Percentiles rank a stretch among this genome's conserved stretches.
These are phyloP conservation scores for Effrenium voratum DNA, from an alignment of 73 alveolate species.

Conservation along the genomic window DNA sequence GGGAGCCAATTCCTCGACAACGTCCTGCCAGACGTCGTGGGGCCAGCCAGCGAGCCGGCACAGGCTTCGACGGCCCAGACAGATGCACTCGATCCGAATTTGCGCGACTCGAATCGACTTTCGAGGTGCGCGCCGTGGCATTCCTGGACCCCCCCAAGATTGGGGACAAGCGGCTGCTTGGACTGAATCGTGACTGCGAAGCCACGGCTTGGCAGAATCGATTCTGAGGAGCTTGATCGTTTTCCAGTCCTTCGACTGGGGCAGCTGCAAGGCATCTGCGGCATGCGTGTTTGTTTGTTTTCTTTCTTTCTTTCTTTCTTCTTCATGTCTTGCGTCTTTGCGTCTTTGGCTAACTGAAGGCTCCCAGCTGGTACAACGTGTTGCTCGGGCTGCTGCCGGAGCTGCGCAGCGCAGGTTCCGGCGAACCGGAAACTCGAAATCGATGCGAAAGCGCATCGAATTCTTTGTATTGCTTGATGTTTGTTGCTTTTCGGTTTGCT, in stretches of 20 bases:
- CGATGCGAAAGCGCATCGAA: background rate
- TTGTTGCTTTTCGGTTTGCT: background rate
- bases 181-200: no score
- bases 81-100: background rate
- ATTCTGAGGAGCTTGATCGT: slow-evolving; percentile 34
- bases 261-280: slow-evolving; percentile 40
- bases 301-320: background rate
- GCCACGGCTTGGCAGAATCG: background rate
- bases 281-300: background rate
- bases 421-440: background rate
- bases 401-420: slow-evolving; percentile 56
- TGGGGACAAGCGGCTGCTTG: slow-evolving; percentile 42
- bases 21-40: slow-evolving; percentile 72
- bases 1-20: slow-evolving; percentile 82
- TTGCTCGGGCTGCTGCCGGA: slow-evolving; percentile 68
- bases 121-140: slow-evolving; percentile 59
- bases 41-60: slow-evolving; percentile 74
- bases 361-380: slow-evolving; percentile 69
- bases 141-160: slow-evolving; percentile 67
- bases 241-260: slow-evolving; percentile 86
- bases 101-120: background rate
- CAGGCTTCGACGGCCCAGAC: background rate
- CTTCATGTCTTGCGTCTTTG: background rate
- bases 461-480: no score
- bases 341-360: background rate